phyloP scores from a whole-genome alignment of 345 rosid species.

The Stellera chamaejasme region DNA sequence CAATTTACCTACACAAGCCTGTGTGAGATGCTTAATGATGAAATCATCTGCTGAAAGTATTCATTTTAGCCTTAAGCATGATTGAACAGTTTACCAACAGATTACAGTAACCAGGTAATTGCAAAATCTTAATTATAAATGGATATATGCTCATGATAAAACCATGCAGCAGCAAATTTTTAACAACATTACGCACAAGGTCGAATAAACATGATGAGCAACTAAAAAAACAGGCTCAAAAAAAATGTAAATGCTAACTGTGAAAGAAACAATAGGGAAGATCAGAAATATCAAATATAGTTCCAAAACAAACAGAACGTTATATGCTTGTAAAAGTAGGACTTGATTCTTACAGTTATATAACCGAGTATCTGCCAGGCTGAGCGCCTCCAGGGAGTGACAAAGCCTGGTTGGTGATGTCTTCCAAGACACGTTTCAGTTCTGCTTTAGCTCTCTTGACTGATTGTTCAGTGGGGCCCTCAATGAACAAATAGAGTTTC shows the following conservation, averaged over 20 bases:
- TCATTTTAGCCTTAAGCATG: no score
- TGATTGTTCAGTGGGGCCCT: conserved; percentile 83
- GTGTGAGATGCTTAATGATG: no score
- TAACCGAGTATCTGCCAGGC: conserved; percentile 85
- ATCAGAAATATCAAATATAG: background rate
- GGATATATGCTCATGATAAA: no score
- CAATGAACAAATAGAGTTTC: conserved; percentile 86
- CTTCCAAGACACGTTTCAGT: conserved; percentile 83
- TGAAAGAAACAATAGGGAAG: background rate
- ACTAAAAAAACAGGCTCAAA: background rate
- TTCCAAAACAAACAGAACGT: background rate
- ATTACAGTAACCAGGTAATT: no score
- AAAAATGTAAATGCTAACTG: background rate
- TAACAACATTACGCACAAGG: background rate
- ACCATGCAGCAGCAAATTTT: no score
- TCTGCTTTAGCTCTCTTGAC: conserved; percentile 88
- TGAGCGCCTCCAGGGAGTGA: conserved; percentile 91
- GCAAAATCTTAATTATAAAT: no score
- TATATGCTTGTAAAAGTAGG: conserved; percentile 5
- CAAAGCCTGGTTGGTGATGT: conserved; percentile 68
- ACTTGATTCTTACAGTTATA: conserved; percentile 49
- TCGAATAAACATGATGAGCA: no score
- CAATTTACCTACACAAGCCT: background rate
- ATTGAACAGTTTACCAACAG: no score
- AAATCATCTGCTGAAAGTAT: no score